Conservation (phyloP, 2,329 filamentous ascomycete species). For the Fusarium sp. region DNA sequence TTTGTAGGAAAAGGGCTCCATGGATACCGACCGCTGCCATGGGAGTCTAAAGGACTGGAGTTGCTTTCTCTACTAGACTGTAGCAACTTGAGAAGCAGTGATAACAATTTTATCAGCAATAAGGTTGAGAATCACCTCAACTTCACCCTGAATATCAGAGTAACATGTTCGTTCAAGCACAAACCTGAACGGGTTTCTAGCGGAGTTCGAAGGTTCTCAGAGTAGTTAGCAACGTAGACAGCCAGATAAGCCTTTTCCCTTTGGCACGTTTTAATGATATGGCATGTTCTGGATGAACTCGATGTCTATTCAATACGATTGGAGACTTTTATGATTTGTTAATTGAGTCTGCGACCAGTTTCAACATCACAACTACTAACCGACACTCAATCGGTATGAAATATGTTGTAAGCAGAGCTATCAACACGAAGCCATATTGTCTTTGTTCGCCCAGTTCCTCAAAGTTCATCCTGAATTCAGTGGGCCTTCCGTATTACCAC, state of each 20-base stretch:
- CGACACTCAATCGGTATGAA: background rate
- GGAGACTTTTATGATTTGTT: background rate
- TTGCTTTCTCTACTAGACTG: background rate
- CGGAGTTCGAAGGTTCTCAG: background rate
- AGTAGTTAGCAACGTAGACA: background rate
- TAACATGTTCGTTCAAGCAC: background rate
- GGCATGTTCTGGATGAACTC: background rate
- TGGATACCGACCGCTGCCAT: background rate
- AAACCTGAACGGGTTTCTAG: background rate
- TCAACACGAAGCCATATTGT: background rate
- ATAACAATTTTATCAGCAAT: background rate
- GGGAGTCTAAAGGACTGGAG: no score
- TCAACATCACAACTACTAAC: background rate
- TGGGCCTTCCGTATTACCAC: no score
- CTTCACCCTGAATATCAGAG: accelerated
- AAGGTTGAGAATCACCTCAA: background rate
- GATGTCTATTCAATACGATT: background rate
- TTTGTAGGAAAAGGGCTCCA: background rate
- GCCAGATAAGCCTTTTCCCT: background rate
- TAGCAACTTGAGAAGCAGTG: background rate
- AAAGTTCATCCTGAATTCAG: background rate
- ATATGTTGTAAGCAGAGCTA: background rate
- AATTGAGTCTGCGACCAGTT: background rate
- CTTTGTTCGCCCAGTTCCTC: background rate
- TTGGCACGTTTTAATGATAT: background rate